phyloP scores from a whole-genome alignment of 2,329 filamentous ascomycete species.

The Reticulascus tulasneorum region DNA sequence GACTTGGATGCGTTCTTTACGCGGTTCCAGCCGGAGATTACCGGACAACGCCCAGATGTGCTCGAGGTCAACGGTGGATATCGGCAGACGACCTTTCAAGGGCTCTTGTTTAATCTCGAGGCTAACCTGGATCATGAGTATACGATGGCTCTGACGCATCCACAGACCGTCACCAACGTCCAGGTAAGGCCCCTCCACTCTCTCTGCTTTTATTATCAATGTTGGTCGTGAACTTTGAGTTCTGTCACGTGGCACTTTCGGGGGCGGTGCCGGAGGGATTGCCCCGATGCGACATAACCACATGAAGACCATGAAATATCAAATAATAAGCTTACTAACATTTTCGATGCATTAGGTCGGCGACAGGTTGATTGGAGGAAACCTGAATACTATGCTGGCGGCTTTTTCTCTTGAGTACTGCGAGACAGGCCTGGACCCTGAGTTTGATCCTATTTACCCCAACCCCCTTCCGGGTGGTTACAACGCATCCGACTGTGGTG shows the following conservation, averaged over 20 bases:
- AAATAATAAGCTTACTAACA: too few species aligned
- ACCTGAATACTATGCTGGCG: conserved; percentile 5
- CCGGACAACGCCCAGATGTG: neutral
- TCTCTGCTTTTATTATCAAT: too few species aligned
- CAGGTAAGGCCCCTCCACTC: too few species aligned
- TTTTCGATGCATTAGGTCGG: too few species aligned
- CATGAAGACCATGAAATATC: too few species aligned
- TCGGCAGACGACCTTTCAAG: neutral
- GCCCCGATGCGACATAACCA: too few species aligned
- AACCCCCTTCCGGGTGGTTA: too few species aligned
- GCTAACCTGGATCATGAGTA: conserved; percentile 5
- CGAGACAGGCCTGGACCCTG: neutral
- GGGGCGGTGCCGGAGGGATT: too few species aligned
- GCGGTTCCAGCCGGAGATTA: neutral
- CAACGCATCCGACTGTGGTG: too few species aligned
- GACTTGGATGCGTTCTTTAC: conserved; percentile 3
- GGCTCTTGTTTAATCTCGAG: conserved; percentile 2
- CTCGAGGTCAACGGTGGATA: conserved; percentile 1
- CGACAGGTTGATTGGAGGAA: too few species aligned
- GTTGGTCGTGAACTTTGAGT: too few species aligned
- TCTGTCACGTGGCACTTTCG: too few species aligned
- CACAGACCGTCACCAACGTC: conserved; percentile 1
- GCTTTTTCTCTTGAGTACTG: neutral
- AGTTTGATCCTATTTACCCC: neutral
- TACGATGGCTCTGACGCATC: conserved; percentile 1